Conservation (phyloP, 768 basidiomycete genomes). For the Lentinula guzmanii region DNA sequence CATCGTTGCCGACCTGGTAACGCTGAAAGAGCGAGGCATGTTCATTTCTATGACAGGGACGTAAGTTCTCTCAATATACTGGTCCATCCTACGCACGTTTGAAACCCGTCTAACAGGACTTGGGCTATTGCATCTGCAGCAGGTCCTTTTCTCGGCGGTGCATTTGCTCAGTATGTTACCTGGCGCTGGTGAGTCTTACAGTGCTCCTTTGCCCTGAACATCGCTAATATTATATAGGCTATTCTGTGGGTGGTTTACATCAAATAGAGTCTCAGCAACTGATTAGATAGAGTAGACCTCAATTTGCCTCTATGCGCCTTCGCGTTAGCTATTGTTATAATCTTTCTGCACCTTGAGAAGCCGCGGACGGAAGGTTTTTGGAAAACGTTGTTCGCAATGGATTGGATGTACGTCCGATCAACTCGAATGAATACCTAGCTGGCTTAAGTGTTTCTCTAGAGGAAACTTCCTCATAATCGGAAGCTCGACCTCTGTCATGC, state of each 20-base stretch:
- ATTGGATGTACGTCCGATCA: background rate
- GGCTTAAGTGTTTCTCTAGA: slow-evolving; percentile 5
- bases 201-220: background rate
- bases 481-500: background rate
- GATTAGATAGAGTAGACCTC: too few relatives aligned
- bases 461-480: background rate
- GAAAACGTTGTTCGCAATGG: background rate
- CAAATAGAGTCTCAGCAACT: too few relatives aligned
- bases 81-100: too few relatives aligned
- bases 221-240: background rate
- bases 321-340: background rate
- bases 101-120: too few relatives aligned
- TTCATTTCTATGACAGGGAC: background rate
- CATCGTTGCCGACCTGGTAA: background rate
- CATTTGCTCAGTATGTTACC: background rate
- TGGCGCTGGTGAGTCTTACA: background rate
- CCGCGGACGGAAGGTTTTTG: background rate
- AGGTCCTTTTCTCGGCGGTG: background rate
- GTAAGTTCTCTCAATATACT: too few relatives aligned
- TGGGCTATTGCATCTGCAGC: background rate
- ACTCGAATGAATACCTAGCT: background rate
- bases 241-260: too few relatives aligned
- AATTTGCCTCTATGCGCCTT: background rate
- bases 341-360: background rate
- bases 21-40: background rate